Base-by-base conservation (phyloP, 2,329 filamentous ascomycete genomes). In the Cephalotrichum gorgonifer region DNA sequence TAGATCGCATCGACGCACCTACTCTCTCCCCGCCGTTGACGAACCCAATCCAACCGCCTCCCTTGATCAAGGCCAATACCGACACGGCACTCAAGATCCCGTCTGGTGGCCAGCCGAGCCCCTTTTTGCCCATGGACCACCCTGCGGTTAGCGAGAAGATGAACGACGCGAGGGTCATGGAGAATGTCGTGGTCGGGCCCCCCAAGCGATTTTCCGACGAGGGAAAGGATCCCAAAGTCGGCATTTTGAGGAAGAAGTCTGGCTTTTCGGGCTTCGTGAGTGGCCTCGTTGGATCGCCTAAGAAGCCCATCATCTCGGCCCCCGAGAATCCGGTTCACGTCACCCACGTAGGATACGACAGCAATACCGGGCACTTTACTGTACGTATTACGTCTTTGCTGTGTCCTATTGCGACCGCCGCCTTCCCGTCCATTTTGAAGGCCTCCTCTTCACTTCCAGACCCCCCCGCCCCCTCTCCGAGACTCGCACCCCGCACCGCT, bases 271-370 rank as follows among this genome's bases (percentile, higher is more conserved):
- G 83, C 56, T 89, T 95, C 60, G 83, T 95, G 73, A 91, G 83
- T 64, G 91, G 84, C 63, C 63, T 84, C 52, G 82, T 94, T 51
- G 86, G 87, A 55, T 91, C 89, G 31, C 89, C 87, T 48, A 87
- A 90, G 66, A 88, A 89, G 55, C 88, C 93, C 43, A 81, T 91
- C 65, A 98, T 98, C 59, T 97, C 93, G n/a, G 88, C 89, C 33
- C 93, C 93, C 49, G 90, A 95, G 67, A 97, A 98, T 60, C 93
- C 93, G 44, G 89, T 97, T 52, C 93, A 97, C 68, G 88, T 98
- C 59, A 97, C 91, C 50, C 93, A 98, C 67, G 93, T 98, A 56
- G 91, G 91, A 58, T 96, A 95, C 65, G 91, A 98, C 67, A 95
- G 93, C 69, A 79, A 87, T 60, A 97, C 93, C 3, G 93, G 93